Conservation (phyloP, 495 filamentous ascomycete genomes). For the Xylaria sp. region DNA sequence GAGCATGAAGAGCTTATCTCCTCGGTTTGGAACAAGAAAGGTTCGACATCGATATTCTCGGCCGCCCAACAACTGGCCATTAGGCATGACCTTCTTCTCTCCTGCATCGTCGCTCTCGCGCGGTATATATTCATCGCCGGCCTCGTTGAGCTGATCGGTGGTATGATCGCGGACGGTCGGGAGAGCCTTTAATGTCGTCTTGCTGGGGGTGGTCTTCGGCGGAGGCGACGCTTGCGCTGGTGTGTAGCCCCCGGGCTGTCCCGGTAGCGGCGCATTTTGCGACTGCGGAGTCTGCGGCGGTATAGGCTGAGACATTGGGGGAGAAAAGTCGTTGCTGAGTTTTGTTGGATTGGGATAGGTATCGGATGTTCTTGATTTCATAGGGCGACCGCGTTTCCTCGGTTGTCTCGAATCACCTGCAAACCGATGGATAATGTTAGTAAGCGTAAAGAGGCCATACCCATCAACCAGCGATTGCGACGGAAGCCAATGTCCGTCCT, state of each 20-base stretch:
- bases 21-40: constrained; percentile 88
- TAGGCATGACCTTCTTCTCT: constrained; percentile 88
- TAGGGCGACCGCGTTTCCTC: constrained; percentile 86
- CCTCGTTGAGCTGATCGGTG: constrained; percentile 89
- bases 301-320: constrained; percentile 52
- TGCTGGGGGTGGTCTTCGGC: constrained; percentile 89
- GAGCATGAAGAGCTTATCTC: constrained; percentile 96
- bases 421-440: constrained; percentile 46
- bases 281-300: constrained; percentile 81
- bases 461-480: background rate
- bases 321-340: constrained; percentile 49
- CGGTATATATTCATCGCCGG: constrained; percentile 95
- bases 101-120: constrained; percentile 92
- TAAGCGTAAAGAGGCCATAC: constrained; percentile 33
- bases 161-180: constrained; percentile 97
- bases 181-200: constrained; percentile 89
- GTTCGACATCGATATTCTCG: constrained; percentile 93
- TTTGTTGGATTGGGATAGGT: constrained; percentile 57
- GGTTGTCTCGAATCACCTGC: constrained; percentile 66
- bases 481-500: background rate
- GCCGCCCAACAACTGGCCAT: constrained; percentile 79
- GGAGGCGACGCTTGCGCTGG: constrained; percentile 79
- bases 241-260: constrained; percentile 60
- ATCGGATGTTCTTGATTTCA: constrained; percentile 63
- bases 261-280: constrained; percentile 70